Evolutionary conservation across 1,139 yeast genomes (phyloP).

Genomic region (Geotrichum fermentans): DNA sequence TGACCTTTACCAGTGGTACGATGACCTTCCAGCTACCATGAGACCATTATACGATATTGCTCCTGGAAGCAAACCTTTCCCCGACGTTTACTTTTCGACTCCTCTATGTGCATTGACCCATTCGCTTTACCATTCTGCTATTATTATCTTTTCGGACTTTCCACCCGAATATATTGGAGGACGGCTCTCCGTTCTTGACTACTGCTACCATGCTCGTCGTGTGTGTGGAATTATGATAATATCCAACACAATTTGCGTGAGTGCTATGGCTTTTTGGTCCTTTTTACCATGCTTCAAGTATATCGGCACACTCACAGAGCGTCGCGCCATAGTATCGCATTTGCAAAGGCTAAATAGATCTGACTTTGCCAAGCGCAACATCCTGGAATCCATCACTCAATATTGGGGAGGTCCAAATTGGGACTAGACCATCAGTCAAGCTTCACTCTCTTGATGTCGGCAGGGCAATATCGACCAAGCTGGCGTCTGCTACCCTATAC

Average conservation of each 20-base stretch:
- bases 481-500: too few species aligned
- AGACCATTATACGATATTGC: constrained; percentile 8
- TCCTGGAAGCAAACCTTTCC: neutral
- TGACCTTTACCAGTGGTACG: constrained; percentile 1
- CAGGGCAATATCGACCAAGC: too few species aligned
- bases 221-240: constrained; percentile 1
- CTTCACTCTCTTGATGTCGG: too few species aligned
- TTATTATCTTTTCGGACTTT: neutral
- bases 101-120: constrained; percentile 1
- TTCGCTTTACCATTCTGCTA: neutral
- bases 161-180: neutral
- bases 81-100: constrained; percentile 7
- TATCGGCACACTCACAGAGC: too few species aligned
- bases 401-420: too few species aligned
- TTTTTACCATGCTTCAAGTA: too few species aligned
- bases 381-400: too few species aligned
- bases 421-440: too few species aligned
- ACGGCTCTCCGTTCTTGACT: neutral
- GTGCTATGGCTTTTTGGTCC: too few species aligned
- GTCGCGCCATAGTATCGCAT: too few species aligned
- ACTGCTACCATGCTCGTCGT: neutral
- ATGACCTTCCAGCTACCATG: constrained; percentile 7
- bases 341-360: too few species aligned
- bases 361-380: too few species aligned
- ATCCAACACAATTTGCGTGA: neutral